These are phyloP conservation scores for Miamiensis avidus DNA, from an alignment of 169 alveolate genomes.

Conservation along the genomic window DNA sequence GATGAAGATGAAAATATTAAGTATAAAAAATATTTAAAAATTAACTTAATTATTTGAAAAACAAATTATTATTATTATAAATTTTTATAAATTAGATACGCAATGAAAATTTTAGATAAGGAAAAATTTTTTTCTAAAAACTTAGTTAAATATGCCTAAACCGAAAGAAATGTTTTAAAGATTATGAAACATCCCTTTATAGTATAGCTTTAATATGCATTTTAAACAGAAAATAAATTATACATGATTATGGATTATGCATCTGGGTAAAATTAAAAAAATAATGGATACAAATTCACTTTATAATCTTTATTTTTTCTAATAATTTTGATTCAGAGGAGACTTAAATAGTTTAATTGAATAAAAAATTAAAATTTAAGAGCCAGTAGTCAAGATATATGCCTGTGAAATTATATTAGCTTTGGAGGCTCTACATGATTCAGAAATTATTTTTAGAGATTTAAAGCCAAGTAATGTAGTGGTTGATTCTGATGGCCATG, in stretches of 20 bases:
- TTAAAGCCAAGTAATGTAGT: conserved; percentile 86
- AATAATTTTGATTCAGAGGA: conserved; percentile 53
- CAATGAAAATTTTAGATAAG: conserved; percentile 59
- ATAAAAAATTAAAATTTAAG: conserved; percentile 65
- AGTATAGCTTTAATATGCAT: neutral
- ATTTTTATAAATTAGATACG: conserved; percentile 18
- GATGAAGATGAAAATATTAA: conserved; percentile 10
- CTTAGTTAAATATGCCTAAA: neutral
- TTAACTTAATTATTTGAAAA: neutral
- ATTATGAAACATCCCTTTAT: conserved; percentile 1
- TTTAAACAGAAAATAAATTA: neutral
- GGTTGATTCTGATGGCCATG: conserved; percentile 82
- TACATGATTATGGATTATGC: conserved; percentile 11
- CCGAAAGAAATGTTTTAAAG: neutral
- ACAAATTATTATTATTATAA: neutral
- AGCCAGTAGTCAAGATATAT: conserved; percentile 72
- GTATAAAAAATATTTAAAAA: neutral
- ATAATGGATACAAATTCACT: neutral
- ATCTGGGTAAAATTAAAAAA: conserved; percentile 18
- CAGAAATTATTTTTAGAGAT: conserved; percentile 83
- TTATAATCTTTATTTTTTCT: too few species aligned
- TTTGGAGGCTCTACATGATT: conserved; percentile 79
- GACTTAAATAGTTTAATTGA: conserved; percentile 64
- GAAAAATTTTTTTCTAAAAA: conserved; percentile 3
- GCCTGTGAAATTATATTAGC: conserved; percentile 77